Evolutionary conservation across 2,329 filamentous ascomycete species (phyloP).

Genomic region (Mycosphaerelloides madeirae): DNA sequence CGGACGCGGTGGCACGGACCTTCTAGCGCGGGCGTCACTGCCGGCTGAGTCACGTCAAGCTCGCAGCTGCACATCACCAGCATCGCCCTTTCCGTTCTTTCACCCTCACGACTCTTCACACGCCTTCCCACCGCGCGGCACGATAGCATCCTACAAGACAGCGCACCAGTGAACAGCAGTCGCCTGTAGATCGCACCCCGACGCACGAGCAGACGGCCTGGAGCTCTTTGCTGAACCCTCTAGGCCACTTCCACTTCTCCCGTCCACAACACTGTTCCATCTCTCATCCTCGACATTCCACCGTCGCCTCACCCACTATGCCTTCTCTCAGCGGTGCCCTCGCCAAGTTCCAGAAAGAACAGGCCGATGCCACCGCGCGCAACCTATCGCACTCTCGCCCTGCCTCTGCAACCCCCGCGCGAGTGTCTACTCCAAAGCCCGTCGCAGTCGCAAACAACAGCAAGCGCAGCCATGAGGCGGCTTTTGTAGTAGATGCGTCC

Average conservation of each 20-base stretch:
- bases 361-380: slow-evolving; percentile 27
- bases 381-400: slow-evolving; percentile 28
- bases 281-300: background rate
- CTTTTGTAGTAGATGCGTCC: slow-evolving; percentile 10
- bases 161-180: too few species aligned
- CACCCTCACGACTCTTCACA: too few species aligned
- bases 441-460: slow-evolving; percentile 49
- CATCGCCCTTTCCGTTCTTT: too few species aligned
- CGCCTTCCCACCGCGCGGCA: too few species aligned
- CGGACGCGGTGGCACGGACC: background rate
- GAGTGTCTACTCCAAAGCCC: slow-evolving; percentile 24
- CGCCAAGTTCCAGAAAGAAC: slow-evolving; percentile 28
- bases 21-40: background rate
- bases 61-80: too few species aligned
- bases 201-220: slow-evolving; percentile 8
- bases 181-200: background rate
- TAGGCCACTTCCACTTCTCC: slow-evolving; percentile 11
- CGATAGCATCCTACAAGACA: too few species aligned
- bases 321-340: slow-evolving; percentile 26
- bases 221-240: slow-evolving; percentile 30
- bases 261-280: background rate
- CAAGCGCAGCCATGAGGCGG: slow-evolving; percentile 34
- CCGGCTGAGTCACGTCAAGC: background rate
- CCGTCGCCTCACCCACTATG: slow-evolving; percentile 19
- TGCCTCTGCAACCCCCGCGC: slow-evolving; percentile 17